Evolutionary conservation across 257 asterid genomes (phyloP).

Genomic region (Salvia rosmarinus): DNA sequence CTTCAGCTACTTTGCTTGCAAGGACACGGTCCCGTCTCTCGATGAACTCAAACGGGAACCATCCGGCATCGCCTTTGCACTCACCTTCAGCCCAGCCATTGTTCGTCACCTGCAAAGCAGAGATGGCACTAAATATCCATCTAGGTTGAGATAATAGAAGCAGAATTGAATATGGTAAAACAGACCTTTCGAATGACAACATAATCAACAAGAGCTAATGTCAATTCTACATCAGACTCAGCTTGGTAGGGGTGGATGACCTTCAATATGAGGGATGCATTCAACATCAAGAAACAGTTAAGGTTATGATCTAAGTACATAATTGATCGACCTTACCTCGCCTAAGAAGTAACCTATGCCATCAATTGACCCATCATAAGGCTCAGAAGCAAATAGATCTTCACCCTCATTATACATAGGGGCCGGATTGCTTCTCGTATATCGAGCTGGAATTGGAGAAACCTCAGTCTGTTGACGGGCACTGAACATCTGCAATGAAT

Average conservation of each 20-base stretch:
- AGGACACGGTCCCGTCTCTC: conserved; percentile 71
- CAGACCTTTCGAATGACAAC: conserved; percentile 70
- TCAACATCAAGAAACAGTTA: conserved; percentile 20
- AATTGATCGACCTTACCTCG: conserved; percentile 47
- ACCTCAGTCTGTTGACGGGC: conserved; percentile 57
- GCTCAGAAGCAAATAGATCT: conserved; percentile 40
- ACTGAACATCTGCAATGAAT: conserved; percentile 61
- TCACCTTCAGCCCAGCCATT: conserved; percentile 88
- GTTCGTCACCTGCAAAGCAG: conserved; percentile 52
- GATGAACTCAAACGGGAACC: conserved; percentile 68
- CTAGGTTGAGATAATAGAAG: too few species aligned
- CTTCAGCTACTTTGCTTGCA: conserved; percentile 75
- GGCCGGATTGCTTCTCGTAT: conserved; percentile 40
- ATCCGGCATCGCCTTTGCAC: conserved; percentile 77
- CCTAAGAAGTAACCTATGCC: conserved; percentile 65
- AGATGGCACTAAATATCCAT: background rate
- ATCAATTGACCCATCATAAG: conserved; percentile 46
- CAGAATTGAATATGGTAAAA: conserved; percentile 2
- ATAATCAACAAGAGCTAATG: conserved; percentile 67
- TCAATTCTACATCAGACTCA: conserved; percentile 68
- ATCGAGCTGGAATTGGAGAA: conserved; percentile 38
- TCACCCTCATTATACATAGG: conserved; percentile 44
- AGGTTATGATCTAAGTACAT: background rate
- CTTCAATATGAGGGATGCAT: conserved; percentile 37
- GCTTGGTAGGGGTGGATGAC: conserved; percentile 70